Evolutionary conservation across 805 yeast species (phyloP), one percentile per base, ranked within the genome.

Genomic region (Lipomyces chichibuensis): DNA sequence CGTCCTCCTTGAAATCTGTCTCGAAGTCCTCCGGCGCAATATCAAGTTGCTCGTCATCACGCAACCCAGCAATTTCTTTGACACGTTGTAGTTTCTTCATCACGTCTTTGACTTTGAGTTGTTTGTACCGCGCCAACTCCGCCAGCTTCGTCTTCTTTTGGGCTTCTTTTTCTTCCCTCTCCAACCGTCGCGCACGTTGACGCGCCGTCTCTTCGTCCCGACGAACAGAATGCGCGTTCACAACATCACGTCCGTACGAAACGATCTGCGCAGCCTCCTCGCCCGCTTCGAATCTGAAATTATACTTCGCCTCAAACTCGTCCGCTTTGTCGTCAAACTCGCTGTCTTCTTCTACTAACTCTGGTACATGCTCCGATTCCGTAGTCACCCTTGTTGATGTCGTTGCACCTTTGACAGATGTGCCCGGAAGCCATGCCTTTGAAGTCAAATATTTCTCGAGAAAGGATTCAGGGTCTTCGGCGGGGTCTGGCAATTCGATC

Each of bases 241-340:
- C 73, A 14, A 66, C 65, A 55, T 83, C 88, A 84, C 99, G 92
- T 2, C 98, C 98, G 80, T 94, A 95, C 20, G 96, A 89, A 23
- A 93, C 89, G 77, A 95, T 91, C 74, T 94, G 97, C 0, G 94
- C 91, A 6, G 97, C 85, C 71, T 87, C 86, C 57, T 66, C 67
- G 17, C 72, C 74, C 17, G 97, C 92, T 79, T 95, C 99, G 77
- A 85, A 95, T 76, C 99, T 85, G 83, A 94, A 94, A 75, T 95
- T 95, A 80, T 93, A 94, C 0, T 97, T 97, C 70, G 87, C 87
- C 78, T 95, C 99, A 74, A 91, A 92, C 74, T 86, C 82, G 73
- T 95, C 99, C 5, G 90, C 97, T 1, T 96, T 95, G 55, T 91
- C 90, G 59, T 94, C 98, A 75, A 93, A 93, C 64, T 90, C 95